Evolutionary conservation across 1,139 yeast species (phyloP), one percentile per base, ranked within the genome.

Genomic region (Protomyces gravidus): DNA sequence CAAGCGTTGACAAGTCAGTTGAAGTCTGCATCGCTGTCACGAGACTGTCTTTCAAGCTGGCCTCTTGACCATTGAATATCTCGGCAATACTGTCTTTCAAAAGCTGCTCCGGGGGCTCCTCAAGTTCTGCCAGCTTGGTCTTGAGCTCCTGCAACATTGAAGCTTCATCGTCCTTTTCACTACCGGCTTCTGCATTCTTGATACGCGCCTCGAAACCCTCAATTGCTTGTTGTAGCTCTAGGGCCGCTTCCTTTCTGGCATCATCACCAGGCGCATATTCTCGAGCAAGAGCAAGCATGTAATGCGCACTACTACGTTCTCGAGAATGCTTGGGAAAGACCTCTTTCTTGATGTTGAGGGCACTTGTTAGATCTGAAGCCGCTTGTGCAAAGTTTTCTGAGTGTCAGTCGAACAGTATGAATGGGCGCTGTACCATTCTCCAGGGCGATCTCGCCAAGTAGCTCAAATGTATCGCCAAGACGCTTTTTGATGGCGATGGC

Each of bases 391-490:
- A 88, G 71, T 88, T 87, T 66, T 89, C 78, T 51, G 32, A 21
- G 15, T n/a, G 26, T 25, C 17, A 7, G 23, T 17, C 19, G 51
- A 45, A 32, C 5, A 9, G 28, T 26, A 21, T n/a, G 6, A 11
- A 52, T 67, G 90, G 51, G 13, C 9, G 11, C 4, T 19, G 9
- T 51, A 42, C 56, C 56, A 1, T 90, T 83, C 69, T 89, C 97
- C 45, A 89, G 75, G 0, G 95, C 85, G 5, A 90, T 86, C 70
- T 92, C 97, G 23, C 97, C 97, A 21, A 89, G 76, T 6, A 90
- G 72, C 68, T 86, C 94, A 68, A 83, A 86, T 0, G 85, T 81
- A 62, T 88, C 94, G 0, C 94, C 83, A 32, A 90, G 75, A 65
- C 82, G 84, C 65, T 77, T 76, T 61, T 77, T 74, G 40, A 76